Percentiles rank a stretch among this genome's conserved stretches.
Evolutionary conservation across 2,329 filamentous ascomycete genomes (phyloP).

Genomic region (Rutstroemia sydowiana): DNA sequence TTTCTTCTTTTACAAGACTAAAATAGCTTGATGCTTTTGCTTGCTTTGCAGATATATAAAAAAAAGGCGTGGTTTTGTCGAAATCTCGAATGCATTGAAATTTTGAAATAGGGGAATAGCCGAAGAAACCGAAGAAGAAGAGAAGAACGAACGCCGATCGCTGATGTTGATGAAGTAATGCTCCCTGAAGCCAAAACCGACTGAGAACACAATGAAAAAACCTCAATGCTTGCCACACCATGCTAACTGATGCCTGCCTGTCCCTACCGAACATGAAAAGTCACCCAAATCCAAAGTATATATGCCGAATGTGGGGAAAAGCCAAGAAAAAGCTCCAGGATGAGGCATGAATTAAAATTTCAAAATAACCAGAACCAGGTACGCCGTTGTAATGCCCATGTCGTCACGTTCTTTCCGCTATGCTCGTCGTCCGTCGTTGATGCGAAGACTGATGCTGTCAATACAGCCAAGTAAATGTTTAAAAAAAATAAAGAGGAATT

Average conservation of each 20-base stretch:
- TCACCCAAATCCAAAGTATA: background rate
- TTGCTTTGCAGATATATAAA: no score
- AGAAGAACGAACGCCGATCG: conserved; percentile 6
- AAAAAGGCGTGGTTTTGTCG: no score
- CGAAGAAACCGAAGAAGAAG: conserved; percentile 6
- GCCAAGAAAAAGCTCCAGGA: conserved; percentile 6
- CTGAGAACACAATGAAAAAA: conserved; percentile 4
- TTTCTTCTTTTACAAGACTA: no score
- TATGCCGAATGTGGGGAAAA: background rate
- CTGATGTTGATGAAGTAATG: conserved; percentile 9
- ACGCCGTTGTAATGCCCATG: conserved; percentile 9
- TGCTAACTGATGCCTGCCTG: conserved; percentile 5
- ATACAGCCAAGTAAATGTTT: conserved; percentile 1
- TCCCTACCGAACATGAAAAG: conserved; percentile 6
- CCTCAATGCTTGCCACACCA: conserved; percentile 6
- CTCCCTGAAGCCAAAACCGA: background rate
- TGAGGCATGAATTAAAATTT: conserved; percentile 8
- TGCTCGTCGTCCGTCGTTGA: conserved; percentile 4
- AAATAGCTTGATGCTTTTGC: no score
- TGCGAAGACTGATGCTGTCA: conserved; percentile 1
- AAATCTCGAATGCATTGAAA: no score
- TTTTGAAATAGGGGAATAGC: conserved; percentile 1
- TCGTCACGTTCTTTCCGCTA: conserved; percentile 7
- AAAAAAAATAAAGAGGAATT: background rate
- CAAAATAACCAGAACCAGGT: conserved; percentile 4